A percentile compares a stretch with the other conserved stretches of the same genome.
phyloP scores from a whole-genome alignment of 148 eudicot genomes.

The Talinum fruticosum region DNA sequence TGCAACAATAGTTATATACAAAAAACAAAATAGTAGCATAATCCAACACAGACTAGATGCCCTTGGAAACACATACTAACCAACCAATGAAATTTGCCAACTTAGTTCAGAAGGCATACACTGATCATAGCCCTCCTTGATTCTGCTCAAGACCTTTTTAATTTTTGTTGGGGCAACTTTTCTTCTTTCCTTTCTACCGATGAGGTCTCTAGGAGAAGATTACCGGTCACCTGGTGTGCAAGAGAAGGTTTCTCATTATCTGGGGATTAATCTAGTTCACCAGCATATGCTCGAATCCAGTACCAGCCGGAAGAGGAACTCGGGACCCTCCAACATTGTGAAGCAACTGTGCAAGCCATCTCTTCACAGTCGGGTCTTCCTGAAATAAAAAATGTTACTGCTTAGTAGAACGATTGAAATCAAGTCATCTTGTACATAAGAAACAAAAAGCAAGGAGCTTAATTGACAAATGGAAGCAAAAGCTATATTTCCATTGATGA shows the following conservation, averaged over 20 bases:
- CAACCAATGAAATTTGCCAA: background rate
- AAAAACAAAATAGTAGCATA: background rate
- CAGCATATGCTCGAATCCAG: conserved; percentile 64
- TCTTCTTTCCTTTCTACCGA: background rate
- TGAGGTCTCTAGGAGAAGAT: background rate
- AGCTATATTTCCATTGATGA: background rate
- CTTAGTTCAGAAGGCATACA: background rate
- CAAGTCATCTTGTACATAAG: background rate
- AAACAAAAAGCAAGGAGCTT: background rate
- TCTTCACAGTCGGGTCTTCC: conserved; percentile 91
- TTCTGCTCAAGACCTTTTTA: background rate
- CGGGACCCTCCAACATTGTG: conserved; percentile 63
- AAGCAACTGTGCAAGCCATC: conserved; percentile 86
- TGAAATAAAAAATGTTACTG: conserved; percentile 27
- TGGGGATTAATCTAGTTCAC: conserved; percentile 17
- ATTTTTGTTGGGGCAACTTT: background rate
- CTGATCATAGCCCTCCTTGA: background rate
- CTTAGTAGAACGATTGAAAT: background rate
- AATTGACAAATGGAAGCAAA: background rate
- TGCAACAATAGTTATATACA: conserved; percentile 6
- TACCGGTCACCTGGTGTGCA: conserved; percentile 6
- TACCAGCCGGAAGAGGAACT: conserved; percentile 60
- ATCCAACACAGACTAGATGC: background rate
- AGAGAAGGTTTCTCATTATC: background rate
- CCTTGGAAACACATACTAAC: background rate